Base-by-base conservation (phyloP, 208 protist species). In the Acanthamoeba rhysodes region DNA sequence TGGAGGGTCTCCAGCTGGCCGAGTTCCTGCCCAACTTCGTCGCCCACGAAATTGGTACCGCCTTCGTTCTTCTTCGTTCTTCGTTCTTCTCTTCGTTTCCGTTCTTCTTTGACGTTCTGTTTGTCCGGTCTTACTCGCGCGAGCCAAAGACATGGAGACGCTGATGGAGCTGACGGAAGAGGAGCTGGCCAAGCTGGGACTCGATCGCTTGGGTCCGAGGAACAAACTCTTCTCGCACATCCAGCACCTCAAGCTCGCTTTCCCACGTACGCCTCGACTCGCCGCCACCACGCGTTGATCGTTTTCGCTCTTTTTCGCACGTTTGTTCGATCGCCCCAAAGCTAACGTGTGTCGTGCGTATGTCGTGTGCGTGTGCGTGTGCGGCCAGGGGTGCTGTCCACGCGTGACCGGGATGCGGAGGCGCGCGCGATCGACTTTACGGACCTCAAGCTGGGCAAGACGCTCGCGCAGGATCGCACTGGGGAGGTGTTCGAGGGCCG, bases 211-310 rank as follows among this genome's bases (percentile, higher is more conserved):
- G 72, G 72, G 37, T 32, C 29, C 29, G 14, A 37, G 72, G 37
- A 80, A 80, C 37, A 80, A 80, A 32, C 72, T 80, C 72, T 80
- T 50, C 72, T 80, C 72, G 72, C 41, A 80, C 72, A 37, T 80
- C 18, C 72, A 80, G 72, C 72, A 80, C 72, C 72, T 80, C 72
- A 80, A 80, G 72, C 72, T 80, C 32, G 29, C 72, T 18, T 70
- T 70, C 64, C 72, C 72, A 0, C 72, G 72, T 80, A 80, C 68
- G 68, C 24, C 14, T 4, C 32, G 27, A 29, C n/a, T 37, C 32
- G 29, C 27, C 41, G 22, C 20, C 72, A 20, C 72, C 34, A 22
- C 5, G 55, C 55, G 55, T 24, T 59, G 55, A 59, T 59, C 55
- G 55, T 59, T 59, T 24, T 24, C 55, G 18, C 14, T 24, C 55